Percentiles rank a stretch among this genome's conserved stretches.
These are phyloP conservation scores for Arctium lappa DNA, from an alignment of 129 eudicot species.

Conservation along the genomic window DNA sequence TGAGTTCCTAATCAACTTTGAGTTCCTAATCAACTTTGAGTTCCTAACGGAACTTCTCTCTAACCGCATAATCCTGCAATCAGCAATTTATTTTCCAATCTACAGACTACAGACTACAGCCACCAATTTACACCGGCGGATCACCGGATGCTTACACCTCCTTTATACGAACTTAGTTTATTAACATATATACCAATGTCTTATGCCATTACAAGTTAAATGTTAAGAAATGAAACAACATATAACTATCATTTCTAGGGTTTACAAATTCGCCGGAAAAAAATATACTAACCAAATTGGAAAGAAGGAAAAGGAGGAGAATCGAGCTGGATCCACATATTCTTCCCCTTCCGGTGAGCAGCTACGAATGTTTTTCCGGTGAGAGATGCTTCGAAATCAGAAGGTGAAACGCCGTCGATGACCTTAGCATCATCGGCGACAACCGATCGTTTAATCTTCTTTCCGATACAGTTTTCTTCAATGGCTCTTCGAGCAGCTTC, in stretches of 20 bases:
- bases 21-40: too few species aligned
- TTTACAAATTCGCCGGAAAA: background rate
- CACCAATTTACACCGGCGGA: background rate
- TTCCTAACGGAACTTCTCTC: too few species aligned
- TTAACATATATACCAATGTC: background rate
- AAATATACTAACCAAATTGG: constrained; percentile 59
- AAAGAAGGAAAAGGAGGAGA: constrained; percentile 95
- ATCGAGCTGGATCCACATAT: constrained; percentile 91
- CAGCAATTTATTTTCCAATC: background rate
- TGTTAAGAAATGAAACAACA: background rate
- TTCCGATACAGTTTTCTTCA: constrained; percentile 70
- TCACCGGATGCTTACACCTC: background rate
- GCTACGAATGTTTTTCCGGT: constrained; percentile 74
- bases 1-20: too few species aligned
- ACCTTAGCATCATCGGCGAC: constrained; percentile 72
- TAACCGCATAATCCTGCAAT: background rate
- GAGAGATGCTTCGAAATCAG: constrained; percentile 59
- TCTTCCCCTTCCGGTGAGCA: constrained; percentile 80
- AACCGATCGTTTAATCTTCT: constrained; percentile 60
- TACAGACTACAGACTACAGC: background rate
- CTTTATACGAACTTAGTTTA: background rate
- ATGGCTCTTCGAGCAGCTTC: constrained; percentile 95
- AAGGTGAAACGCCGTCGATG: constrained; percentile 63
- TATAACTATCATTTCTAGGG: constrained; percentile 31
- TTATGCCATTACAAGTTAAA: background rate